Conservation (phyloP, 148 eudicot genomes). For the Spergularia marina region DNA sequence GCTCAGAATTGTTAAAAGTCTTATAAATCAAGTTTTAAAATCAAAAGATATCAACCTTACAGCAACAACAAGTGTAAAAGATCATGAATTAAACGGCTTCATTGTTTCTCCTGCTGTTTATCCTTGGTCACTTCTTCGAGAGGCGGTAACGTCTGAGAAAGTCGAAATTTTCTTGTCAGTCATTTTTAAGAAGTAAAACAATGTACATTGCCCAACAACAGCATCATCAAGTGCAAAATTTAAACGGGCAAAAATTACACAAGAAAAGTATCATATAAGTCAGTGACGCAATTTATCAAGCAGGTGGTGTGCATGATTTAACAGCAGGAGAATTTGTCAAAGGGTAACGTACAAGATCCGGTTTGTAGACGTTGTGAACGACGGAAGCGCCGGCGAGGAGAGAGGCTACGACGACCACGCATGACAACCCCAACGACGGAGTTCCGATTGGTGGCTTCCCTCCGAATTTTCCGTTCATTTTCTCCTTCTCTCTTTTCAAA, state of each 20-base stretch:
- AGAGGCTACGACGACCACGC: constrained; percentile 59
- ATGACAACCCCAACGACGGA: constrained; percentile 76
- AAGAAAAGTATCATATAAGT: neutral
- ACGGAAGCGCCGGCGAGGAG: constrained; percentile 83
- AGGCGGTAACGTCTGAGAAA: constrained; percentile 38
- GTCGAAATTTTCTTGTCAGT: neutral
- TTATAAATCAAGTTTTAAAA: no score
- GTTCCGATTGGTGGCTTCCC: constrained; percentile 63
- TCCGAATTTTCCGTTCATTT: constrained; percentile 60
- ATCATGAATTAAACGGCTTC: neutral
- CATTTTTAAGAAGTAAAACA: neutral
- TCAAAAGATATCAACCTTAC: no score
- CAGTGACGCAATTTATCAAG: constrained; percentile 33
- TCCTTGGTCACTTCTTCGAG: constrained; percentile 27
- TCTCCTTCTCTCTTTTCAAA: neutral
- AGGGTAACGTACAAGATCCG: constrained; percentile 44
- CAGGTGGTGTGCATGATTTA: constrained; percentile 27
- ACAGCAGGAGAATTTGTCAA: no score
- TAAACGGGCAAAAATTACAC: neutral
- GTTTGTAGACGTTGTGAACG: constrained; percentile 84
- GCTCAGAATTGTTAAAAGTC: no score
- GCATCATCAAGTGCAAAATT: neutral
- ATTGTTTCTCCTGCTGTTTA: constrained; percentile 19
- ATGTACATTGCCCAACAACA: neutral
- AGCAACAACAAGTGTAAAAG: neutral